phyloP scores from a whole-genome alignment of 2,329 filamentous ascomycete species.

The Massarina eburnea region DNA sequence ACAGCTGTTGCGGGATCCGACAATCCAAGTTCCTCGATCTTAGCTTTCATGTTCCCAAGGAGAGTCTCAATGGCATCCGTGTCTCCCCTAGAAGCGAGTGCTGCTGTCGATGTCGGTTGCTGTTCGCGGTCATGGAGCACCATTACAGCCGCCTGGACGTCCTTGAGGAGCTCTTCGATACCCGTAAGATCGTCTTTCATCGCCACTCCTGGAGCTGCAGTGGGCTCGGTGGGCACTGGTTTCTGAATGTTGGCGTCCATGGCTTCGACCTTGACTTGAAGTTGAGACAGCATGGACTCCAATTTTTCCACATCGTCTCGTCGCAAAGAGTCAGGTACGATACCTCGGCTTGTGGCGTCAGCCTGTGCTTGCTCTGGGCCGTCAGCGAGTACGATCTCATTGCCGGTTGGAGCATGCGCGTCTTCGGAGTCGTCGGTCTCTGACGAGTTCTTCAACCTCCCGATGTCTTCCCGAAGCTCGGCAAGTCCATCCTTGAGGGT shows the following conservation, averaged over 20 bases:
- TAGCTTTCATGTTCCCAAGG: constrained; percentile 83
- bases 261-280: constrained; percentile 81
- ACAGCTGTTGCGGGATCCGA: constrained; percentile 70
- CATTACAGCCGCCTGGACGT: constrained; percentile 62
- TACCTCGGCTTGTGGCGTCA: constrained; percentile 44
- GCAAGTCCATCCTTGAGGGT: constrained; percentile 82
- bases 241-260: constrained; percentile 60
- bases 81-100: constrained; percentile 74
- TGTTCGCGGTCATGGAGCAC: constrained; percentile 32
- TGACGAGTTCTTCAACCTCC: constrained; percentile 66
- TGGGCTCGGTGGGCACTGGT: constrained; percentile 43
- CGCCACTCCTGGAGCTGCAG: constrained; percentile 43
- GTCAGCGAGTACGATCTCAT: constrained; percentile 54
- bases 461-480: constrained; percentile 74
- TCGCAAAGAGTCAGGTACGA: constrained; percentile 55
- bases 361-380: constrained; percentile 41
- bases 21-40: constrained; percentile 74
- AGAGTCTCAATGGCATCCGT: constrained; percentile 89
- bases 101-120: constrained; percentile 42
- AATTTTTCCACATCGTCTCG: constrained; percentile 81
- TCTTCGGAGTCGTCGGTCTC: constrained; percentile 52
- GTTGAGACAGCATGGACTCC: constrained; percentile 77
- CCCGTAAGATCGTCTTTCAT: constrained; percentile 55
- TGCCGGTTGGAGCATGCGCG: constrained; percentile 52
- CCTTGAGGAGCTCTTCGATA: constrained; percentile 50